These are phyloP conservation scores for Lentinula lateritia DNA, from an alignment of 768 basidiomycete genomes.

Conservation along the genomic window DNA sequence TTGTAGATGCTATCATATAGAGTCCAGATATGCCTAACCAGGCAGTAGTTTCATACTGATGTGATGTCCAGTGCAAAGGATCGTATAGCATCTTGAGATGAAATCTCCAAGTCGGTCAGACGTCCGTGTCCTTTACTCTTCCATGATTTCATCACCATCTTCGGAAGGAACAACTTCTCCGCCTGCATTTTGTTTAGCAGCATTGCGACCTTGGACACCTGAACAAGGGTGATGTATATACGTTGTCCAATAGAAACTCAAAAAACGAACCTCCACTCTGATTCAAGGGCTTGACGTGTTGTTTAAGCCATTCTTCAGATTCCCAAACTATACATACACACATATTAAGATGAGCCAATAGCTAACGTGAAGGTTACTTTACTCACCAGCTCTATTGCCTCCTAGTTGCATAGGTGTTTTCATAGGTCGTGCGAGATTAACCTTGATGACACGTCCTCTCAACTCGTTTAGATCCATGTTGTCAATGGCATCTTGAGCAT, in stretches of 20 bases:
- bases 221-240: constrained; percentile 4
- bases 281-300: constrained; percentile 73
- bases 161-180: constrained; percentile 17
- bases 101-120: neutral
- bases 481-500: constrained; percentile 96
- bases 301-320: constrained; percentile 87
- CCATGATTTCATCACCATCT: constrained; percentile 54
- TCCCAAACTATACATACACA: constrained; percentile 72
- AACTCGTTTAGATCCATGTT: constrained; percentile 97
- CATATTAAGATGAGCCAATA: constrained; percentile 1
- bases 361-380: constrained; percentile 16
- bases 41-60: neutral
- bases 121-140: constrained; percentile 37
- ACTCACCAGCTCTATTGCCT: constrained; percentile 73
- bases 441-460: constrained; percentile 69
- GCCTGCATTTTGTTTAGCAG: constrained; percentile 26
- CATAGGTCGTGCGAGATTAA: constrained; percentile 80
- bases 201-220: constrained; percentile 52
- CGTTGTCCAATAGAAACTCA: neutral
- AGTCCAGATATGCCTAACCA: neutral
- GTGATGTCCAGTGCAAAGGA: neutral
- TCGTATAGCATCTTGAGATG: neutral
- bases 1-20: neutral
- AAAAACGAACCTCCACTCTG: constrained; percentile 60
- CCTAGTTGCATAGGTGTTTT: constrained; percentile 59